Conservation (phyloP, 768 basidiomycete species). For the Phlegmacium glaucopus region DNA sequence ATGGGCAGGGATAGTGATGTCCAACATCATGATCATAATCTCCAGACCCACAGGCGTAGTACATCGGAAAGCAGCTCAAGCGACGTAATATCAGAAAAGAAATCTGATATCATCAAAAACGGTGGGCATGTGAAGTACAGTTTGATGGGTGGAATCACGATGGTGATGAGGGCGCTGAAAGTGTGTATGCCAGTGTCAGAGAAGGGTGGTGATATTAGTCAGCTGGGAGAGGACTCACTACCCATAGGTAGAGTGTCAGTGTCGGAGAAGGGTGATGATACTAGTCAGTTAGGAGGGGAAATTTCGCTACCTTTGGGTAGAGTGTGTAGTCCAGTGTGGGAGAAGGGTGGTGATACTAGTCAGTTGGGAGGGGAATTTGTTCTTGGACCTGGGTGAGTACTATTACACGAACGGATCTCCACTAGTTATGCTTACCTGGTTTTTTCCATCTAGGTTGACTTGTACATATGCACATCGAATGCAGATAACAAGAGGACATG, state of each 20-base stretch:
- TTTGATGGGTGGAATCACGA: too few relatives aligned
- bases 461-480: slow-evolving; percentile 84
- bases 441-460: slow-evolving; percentile 40
- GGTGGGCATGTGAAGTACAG: too few relatives aligned
- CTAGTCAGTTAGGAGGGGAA: slow-evolving; percentile 85
- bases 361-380: slow-evolving; percentile 92
- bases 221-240: too few relatives aligned
- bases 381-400: slow-evolving; percentile 21
- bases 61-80: slow-evolving; percentile 3
- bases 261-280: slow-evolving; percentile 76
- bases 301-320: slow-evolving; percentile 62
- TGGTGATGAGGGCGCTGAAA: too few relatives aligned
- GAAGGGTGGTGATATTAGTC: slow-evolving; percentile 3
- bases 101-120: background rate
- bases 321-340: too few relatives aligned
- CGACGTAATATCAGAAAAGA: background rate
- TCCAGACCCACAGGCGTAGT: background rate
- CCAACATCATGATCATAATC: slow-evolving; percentile 42
- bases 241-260: too few relatives aligned
- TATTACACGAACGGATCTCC: too few relatives aligned
- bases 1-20: too few relatives aligned
- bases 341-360: slow-evolving; percentile 68
- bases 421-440: too few relatives aligned
- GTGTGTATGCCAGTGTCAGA: slow-evolving; percentile 31
- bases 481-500: slow-evolving; percentile 71